phyloP scores from a whole-genome alignment of 2,329 filamentous ascomycete species.

The Ophiosphaerella narmari region DNA sequence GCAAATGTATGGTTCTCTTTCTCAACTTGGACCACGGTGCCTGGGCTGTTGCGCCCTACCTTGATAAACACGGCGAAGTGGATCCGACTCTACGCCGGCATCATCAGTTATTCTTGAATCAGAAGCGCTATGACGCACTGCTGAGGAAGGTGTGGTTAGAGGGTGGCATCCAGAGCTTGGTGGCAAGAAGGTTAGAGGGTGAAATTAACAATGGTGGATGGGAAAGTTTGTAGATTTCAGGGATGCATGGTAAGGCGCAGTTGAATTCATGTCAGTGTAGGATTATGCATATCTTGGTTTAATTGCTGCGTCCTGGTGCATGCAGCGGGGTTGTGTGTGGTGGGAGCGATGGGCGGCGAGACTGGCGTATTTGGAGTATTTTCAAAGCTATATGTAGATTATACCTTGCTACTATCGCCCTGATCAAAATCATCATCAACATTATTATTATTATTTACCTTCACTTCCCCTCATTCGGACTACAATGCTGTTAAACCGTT shows the following conservation, averaged over 20 bases:
- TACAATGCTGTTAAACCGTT: no score
- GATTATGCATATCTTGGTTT: not conserved
- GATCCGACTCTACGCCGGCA: conserved; percentile 86
- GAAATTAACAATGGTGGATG: conserved; percentile 98
- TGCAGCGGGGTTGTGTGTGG: no score
- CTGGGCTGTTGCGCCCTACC: conserved; percentile 86
- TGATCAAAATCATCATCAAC: no score
- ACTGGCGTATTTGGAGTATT: no score
- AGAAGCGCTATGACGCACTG: conserved; percentile 89
- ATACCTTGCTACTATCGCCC: no score
- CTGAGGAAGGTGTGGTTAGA: conserved; percentile 84
- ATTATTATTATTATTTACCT: no score
- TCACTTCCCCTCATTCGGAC: no score
- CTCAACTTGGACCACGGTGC: conserved; percentile 81
- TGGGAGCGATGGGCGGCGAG: no score
- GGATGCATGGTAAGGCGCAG: not conserved
- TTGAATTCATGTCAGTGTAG: not conserved
- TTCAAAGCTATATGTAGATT: no score
- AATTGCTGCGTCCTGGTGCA: not conserved
- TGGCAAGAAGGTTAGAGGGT: conserved; percentile 86
- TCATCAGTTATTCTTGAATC: conserved; percentile 88
- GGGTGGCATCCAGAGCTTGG: conserved; percentile 85
- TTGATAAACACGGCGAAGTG: conserved; percentile 94
- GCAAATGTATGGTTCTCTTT: conserved; percentile 92
- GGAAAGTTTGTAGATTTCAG: conserved; percentile 66